These are phyloP conservation scores for Drechslera avenae DNA, from an alignment of 2,329 filamentous ascomycete species.

Conservation along the genomic window DNA sequence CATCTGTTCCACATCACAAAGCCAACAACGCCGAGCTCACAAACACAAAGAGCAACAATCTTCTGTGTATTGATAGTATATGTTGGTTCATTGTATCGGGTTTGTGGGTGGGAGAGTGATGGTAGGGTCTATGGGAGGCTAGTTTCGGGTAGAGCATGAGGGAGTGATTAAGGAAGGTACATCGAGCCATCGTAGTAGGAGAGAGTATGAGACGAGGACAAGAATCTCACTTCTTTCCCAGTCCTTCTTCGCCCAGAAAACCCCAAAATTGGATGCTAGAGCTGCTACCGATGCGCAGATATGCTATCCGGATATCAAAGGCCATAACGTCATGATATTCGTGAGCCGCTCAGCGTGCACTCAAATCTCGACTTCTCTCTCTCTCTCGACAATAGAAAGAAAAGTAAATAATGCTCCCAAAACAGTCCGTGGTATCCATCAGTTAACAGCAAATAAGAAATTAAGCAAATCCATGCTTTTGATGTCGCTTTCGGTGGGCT, in stretches of 20 bases:
- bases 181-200: constrained; percentile 9
- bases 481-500: constrained; percentile 14
- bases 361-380: constrained; percentile 20
- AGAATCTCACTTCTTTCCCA: constrained; percentile 18
- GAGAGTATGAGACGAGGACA: constrained; percentile 16
- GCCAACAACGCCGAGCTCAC: too few relatives aligned
- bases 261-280: constrained; percentile 31
- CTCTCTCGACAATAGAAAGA: constrained; percentile 33
- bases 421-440: constrained; percentile 43
- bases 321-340: constrained; percentile 52
- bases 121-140: constrained; percentile 9
- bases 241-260: constrained; percentile 24
- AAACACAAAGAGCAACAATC: neutral
- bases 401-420: constrained; percentile 38
- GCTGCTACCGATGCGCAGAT: constrained; percentile 37
- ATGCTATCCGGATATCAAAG: constrained; percentile 47
- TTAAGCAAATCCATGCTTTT: constrained; percentile 43
- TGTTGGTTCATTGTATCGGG: constrained; percentile 18
- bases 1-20: neutral
- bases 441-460: constrained; percentile 36
- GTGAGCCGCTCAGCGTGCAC: constrained; percentile 49
- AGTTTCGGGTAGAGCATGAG: constrained; percentile 17
- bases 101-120: constrained; percentile 12
- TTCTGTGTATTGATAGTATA: constrained; percentile 12
- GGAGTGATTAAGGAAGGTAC: constrained; percentile 24